Evolutionary conservation across 176 grass and related monocot species (phyloP), one percentile per base, ranked within the genome.

Genomic region (Tillandsia fasciculata): DNA sequence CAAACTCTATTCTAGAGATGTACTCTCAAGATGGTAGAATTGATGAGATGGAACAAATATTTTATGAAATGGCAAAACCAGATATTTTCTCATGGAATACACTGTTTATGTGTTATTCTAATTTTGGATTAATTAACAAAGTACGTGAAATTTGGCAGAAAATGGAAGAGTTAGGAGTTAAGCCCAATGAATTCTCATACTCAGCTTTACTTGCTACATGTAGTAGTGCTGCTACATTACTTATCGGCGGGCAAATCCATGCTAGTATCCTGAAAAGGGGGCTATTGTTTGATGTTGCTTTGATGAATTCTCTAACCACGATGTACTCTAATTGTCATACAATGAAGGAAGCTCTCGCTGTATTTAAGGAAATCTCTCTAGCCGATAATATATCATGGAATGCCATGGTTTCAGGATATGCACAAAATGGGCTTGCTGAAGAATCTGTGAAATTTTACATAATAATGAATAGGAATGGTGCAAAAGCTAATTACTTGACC

Each of bases 401-500:
- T 65, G 63, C 24, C 23, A 65, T 65, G 63, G 63, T 65, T 65
- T 65, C 63, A 65, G 63, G 63, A 26, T 28, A 42, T 26, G 18
- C 63, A 4, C 11, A 65, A 26, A 33, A 65, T 65, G 26, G 63
- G 63, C 26, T 65, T 65, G 63, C 63, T 29, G 63, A 65, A 65
- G 63, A 65, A 28, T 65, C 20, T 13, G 26, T 65, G 7, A 65
- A 65, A 26, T 65, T 65, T 64, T 65, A 13, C 23, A 65, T 33
- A 14, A 12, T 12, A 27, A 65, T 27, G 63, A 65, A 65, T 65
- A 65, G 26, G 12, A 65, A 33, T 42, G 63, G 8, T 26, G 28
- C 28, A 28, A 11, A 65, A 65, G 11, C 23, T 65, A 65, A 65
- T 65, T 26, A 65, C 5, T 27, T 33, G 10, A 29, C 13, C 56